Evolutionary conservation across 257 asterid genomes (phyloP).

Genomic region (Jaltomata sinuosa): DNA sequence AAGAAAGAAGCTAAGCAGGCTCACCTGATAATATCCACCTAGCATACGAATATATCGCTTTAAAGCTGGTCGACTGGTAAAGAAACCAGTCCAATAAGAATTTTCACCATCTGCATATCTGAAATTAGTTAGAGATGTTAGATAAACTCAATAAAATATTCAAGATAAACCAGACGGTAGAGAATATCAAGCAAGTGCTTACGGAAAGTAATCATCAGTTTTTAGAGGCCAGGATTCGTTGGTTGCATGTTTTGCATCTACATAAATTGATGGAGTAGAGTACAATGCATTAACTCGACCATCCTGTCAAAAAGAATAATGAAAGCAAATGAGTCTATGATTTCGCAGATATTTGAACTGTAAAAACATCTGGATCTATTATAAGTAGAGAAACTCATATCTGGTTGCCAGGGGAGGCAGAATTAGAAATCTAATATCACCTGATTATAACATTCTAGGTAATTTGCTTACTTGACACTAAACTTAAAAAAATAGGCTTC

Average conservation of each 20-base stretch:
- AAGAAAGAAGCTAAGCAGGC: neutral
- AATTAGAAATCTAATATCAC: neutral
- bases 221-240: constrained; percentile 67
- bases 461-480: neutral
- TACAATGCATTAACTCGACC: constrained; percentile 80
- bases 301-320: constrained; percentile 39
- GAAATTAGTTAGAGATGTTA: constrained; percentile 1
- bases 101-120: constrained; percentile 57
- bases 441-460: neutral
- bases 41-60: constrained; percentile 62
- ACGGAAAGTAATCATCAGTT: constrained; percentile 86
- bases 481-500: neutral
- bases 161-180: neutral
- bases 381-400: neutral
- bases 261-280: constrained; percentile 80
- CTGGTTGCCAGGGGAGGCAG: neutral
- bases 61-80: constrained; percentile 77
- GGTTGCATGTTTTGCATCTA: constrained; percentile 64
- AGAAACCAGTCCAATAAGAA: constrained; percentile 88
- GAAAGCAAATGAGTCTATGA: neutral
- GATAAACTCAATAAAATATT: neutral
- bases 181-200: constrained; percentile 16
- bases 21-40: constrained; percentile 77
- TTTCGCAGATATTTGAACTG: neutral
- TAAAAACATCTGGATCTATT: neutral